A percentile compares a stretch with the other conserved stretches of the same genome.
phyloP scores from a whole-genome alignment of 2,329 filamentous ascomycete genomes.

The Cryoendolithus antarcticus region DNA sequence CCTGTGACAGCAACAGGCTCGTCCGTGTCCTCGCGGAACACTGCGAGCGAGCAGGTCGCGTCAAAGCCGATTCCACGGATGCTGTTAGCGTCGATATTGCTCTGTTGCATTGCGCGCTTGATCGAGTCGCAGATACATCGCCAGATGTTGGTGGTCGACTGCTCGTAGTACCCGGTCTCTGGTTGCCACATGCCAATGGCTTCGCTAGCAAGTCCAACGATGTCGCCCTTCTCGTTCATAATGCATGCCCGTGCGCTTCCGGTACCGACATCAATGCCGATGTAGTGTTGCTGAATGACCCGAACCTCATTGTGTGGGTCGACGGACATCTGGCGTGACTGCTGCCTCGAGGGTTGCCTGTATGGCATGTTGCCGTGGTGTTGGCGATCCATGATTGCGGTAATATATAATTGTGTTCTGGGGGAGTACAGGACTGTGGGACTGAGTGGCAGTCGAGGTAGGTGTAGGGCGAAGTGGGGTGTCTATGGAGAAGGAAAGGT shows the following conservation, averaged over 20 bases:
- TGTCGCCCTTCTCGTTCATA: conserved; percentile 83
- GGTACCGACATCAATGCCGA: conserved; percentile 93
- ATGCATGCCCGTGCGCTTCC: conserved; percentile 92
- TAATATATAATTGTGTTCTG: too few species aligned
- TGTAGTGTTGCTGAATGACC: conserved; percentile 48
- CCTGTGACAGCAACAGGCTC: conserved; percentile 85
- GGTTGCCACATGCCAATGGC: conserved; percentile 43
- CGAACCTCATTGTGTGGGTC: conserved; percentile 45
- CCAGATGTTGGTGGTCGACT: conserved; percentile 98
- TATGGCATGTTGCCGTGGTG: conserved; percentile 13
- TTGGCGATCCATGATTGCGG: too few species aligned
- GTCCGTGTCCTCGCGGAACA: conserved; percentile 80
- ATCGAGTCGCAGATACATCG: conserved; percentile 83
- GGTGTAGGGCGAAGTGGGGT: too few species aligned
- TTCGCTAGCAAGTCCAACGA: conserved; percentile 48
- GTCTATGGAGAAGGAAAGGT: too few species aligned
- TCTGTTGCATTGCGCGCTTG: conserved; percentile 67
- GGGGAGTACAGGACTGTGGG: too few species aligned
- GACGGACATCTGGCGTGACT: conserved; percentile 36
- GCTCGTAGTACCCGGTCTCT: conserved; percentile 55
- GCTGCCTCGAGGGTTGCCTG: conserved; percentile 24
- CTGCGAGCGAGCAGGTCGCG: conserved; percentile 91
- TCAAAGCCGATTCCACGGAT: conserved; percentile 94
- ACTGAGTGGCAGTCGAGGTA: too few species aligned
- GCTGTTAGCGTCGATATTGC: conserved; percentile 60